These are phyloP conservation scores for Sugiyamaella neomexicana DNA, from an alignment of 1,139 yeast species.

Conservation along the genomic window DNA sequence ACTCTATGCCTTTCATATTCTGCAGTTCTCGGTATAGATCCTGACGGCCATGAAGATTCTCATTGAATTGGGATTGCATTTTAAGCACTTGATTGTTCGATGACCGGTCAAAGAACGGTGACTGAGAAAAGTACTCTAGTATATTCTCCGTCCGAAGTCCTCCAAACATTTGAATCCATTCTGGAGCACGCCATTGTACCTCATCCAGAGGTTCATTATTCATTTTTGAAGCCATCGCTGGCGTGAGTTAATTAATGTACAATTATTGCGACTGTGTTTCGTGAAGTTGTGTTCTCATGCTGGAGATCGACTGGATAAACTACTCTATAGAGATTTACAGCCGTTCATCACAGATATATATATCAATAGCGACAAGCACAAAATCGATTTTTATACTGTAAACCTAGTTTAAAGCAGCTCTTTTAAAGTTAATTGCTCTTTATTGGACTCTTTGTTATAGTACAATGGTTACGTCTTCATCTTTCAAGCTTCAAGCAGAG, in stretches of 20 bases:
- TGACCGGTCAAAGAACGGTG: slow-evolving; percentile 93
- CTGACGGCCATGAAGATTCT: slow-evolving; percentile 46
- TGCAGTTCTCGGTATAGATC: slow-evolving; percentile 54
- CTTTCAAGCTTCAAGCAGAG: slow-evolving; percentile 31
- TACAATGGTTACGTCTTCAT: slow-evolving; percentile 9
- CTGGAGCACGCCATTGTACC: slow-evolving; percentile 96
- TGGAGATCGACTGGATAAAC: slow-evolving; percentile 8
- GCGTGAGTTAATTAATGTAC: not conserved
- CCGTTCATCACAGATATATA: not conserved
- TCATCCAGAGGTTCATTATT: slow-evolving; percentile 56
- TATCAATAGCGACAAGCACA: not conserved
- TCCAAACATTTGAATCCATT: slow-evolving; percentile 86
- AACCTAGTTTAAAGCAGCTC: too few relatives aligned
- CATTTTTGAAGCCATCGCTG: not conserved
- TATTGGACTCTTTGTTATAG: too few relatives aligned
- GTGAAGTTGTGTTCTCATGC: not conserved
- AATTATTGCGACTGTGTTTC: not conserved
- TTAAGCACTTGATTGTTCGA: slow-evolving; percentile 91
- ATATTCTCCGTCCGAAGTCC: slow-evolving; percentile 84
- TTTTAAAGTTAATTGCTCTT: too few relatives aligned
- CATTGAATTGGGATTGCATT: slow-evolving; percentile 92
- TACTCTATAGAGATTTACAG: slow-evolving; percentile 3
- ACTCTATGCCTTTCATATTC: slow-evolving; percentile 85
- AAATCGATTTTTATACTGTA: not conserved
- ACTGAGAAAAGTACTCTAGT: slow-evolving; percentile 85